Evolutionary conservation across 345 rosid genomes (phyloP), one percentile per base, ranked within the genome.

Genomic region (Melastoma malabathricum): DNA sequence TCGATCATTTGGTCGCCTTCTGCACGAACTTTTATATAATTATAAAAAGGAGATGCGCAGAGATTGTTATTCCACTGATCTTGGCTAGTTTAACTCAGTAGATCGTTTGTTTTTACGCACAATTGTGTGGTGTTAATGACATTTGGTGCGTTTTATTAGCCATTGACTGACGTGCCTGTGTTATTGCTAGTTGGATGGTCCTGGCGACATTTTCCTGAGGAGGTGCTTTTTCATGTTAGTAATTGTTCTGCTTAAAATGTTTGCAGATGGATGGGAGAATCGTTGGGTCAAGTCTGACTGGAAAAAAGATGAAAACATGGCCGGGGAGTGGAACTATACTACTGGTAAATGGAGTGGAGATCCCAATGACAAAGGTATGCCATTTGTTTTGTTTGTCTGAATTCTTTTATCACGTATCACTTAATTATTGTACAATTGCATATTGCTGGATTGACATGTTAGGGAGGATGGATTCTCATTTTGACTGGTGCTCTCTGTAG

Each of bases 301-400:
- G 98, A 92, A 84, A 74, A 84, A 64, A 62, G 95, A 92, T 57
- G 98, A 92, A 20, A 79, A 68, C 49, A 25, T 69, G 62, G 98
- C 94, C 41, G 97, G 98, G 50, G 88, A 74, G 64, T 92, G 97
- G 97, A 92, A 79, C 58, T 78, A 71, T 73, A 87, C 98, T 9
- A 61, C 98, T 13, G 98, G 98, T 15, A 84, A 92, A 55, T 87
- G 98, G 98, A 70, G 70, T 38, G 98, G 96, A 56, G 88, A 87
- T 50, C 58, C 88, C 18, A 73, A 81, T 54, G 95, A 84, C 57
- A 92, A 88, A 76, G 98, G 98, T 92, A 63, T 38, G 49, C 5
- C 55, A 54, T 48, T 54, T 1, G 2, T 14, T 17, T 23, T 2
- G 16, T 23, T n/a, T 23, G 9, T 17, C 10, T 8, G 9, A 15